Evolutionary conservation across 73 alveolate species (phyloP).

Genomic region (Uronychia binucleata): DNA sequence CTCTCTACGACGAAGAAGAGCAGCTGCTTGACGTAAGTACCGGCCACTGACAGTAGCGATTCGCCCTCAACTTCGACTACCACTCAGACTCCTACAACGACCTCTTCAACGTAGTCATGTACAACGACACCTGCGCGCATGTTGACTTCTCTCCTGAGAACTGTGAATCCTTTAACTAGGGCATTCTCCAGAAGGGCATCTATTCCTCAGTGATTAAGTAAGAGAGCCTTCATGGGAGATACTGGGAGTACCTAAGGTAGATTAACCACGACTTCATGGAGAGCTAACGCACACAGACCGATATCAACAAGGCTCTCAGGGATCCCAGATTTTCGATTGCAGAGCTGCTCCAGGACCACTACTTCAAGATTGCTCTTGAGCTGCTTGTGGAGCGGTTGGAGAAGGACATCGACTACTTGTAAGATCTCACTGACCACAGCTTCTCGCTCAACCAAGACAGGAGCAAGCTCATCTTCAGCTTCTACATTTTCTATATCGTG

Average conservation of each 20-base stretch:
- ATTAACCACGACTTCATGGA: slow-evolving; percentile 49
- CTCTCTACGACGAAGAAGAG: slow-evolving; percentile 53
- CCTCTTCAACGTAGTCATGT: not conserved
- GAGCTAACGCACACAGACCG: not conserved
- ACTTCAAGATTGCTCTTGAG: slow-evolving; percentile 31
- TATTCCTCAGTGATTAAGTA: slow-evolving; percentile 41
- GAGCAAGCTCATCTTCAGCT: slow-evolving; percentile 32
- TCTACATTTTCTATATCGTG: slow-evolving; percentile 40
- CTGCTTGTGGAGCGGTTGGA: slow-evolving; percentile 26
- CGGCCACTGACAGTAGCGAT: not conserved
- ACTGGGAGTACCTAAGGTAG: slow-evolving; percentile 47
- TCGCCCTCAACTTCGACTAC: not conserved
- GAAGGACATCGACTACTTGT: slow-evolving; percentile 43
- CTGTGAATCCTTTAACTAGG: slow-evolving; percentile 21
- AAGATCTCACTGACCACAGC: slow-evolving; percentile 13
- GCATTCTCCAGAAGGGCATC: slow-evolving; percentile 46
- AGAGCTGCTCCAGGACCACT: slow-evolving; percentile 33
- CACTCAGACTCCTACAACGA: not conserved
- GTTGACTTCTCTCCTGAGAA: not conserved
- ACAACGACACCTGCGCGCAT: not conserved
- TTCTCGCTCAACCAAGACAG: slow-evolving; percentile 15
- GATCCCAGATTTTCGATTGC: slow-evolving; percentile 34
- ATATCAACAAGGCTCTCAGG: slow-evolving; percentile 18
- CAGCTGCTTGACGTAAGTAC: slow-evolving; percentile 14
- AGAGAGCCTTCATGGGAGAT: not conserved